Conservation (phyloP, 331 rosid species). For the Quercus tomentella region DNA sequence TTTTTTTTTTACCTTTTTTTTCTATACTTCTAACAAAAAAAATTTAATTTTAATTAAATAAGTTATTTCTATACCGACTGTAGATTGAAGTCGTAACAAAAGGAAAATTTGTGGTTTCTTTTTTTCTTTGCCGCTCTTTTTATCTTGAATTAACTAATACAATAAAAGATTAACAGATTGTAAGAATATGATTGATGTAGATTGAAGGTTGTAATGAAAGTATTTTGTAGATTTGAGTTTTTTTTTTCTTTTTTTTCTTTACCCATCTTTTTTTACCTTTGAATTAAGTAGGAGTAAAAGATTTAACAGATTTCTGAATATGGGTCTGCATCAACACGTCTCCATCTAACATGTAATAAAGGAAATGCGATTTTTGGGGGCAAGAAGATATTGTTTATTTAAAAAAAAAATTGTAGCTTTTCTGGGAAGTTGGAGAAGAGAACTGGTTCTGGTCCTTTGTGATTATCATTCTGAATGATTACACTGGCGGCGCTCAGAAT, state of each 20-base stretch:
- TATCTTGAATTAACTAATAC: too few relatives aligned
- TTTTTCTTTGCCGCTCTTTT: too few relatives aligned
- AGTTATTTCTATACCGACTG: too few relatives aligned
- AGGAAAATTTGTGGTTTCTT: too few relatives aligned
- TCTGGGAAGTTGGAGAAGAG: conserved; percentile 47
- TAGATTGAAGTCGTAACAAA: too few relatives aligned
- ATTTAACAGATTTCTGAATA: background rate
- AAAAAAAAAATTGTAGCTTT: background rate
- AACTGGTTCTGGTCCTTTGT: conserved; percentile 28
- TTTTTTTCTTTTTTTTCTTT: background rate
- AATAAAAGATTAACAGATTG: background rate
- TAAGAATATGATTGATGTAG: conserved; percentile 36
- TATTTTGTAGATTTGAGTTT: background rate
- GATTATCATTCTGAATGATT: conserved; percentile 67
- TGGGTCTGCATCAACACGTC: conserved; percentile 25
- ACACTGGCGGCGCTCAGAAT: conserved; percentile 88
- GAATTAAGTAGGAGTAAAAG: background rate
- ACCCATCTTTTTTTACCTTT: background rate
- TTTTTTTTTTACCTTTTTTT: fast-evolving
- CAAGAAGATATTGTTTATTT: background rate
- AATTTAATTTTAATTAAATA: too few relatives aligned
- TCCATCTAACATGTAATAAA: conserved; percentile 41
- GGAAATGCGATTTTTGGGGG: conserved; percentile 8
- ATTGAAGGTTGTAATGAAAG: conserved; percentile 16
- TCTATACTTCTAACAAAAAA: too few relatives aligned